Percentiles rank a stretch among this genome's conserved stretches.
These are phyloP conservation scores for Cryptomeria japonica DNA, from an alignment of 75 land plant species.

Conservation along the genomic window DNA sequence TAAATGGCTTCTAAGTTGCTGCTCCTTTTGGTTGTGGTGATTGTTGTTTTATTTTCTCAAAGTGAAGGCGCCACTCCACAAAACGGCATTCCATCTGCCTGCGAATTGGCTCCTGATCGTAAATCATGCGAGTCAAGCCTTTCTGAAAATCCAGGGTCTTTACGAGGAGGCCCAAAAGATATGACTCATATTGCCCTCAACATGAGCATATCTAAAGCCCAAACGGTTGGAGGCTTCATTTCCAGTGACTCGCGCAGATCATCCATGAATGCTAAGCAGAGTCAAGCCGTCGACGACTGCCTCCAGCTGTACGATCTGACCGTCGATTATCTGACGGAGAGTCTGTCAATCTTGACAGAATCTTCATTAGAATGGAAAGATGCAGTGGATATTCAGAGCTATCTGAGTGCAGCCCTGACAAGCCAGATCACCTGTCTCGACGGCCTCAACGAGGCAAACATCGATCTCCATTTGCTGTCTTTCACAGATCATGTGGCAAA, in stretches of 20 bases:
- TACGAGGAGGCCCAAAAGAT: too few relatives aligned
- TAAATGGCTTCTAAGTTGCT: too few relatives aligned
- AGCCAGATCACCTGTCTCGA: constrained; percentile 18
- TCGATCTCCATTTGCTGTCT: too few relatives aligned
- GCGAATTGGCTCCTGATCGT: not conserved
- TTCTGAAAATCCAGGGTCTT: not conserved
- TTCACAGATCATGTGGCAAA: constrained; percentile 1
- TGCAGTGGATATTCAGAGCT: constrained; percentile 12
- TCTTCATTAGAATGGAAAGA: not conserved
- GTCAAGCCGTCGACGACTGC: not conserved
- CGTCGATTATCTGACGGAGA: not conserved
- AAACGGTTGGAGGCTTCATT: not conserved
- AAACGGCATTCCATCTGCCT: not conserved
- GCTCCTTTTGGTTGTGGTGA: too few relatives aligned
- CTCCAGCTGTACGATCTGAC: not conserved
- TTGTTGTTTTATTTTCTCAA: too few relatives aligned
- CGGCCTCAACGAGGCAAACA: constrained; percentile 16
- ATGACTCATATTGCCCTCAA: not conserved
- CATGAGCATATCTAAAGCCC: not conserved
- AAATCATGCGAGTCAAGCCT: not conserved
- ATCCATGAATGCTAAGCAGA: not conserved
- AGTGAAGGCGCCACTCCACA: not conserved
- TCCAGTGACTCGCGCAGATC: not conserved
- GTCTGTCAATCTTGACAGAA: not conserved
- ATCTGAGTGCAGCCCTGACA: constrained; percentile 23